phyloP scores from a whole-genome alignment of 2,329 filamentous ascomycete species.

The Clarireedia monteithiana region DNA sequence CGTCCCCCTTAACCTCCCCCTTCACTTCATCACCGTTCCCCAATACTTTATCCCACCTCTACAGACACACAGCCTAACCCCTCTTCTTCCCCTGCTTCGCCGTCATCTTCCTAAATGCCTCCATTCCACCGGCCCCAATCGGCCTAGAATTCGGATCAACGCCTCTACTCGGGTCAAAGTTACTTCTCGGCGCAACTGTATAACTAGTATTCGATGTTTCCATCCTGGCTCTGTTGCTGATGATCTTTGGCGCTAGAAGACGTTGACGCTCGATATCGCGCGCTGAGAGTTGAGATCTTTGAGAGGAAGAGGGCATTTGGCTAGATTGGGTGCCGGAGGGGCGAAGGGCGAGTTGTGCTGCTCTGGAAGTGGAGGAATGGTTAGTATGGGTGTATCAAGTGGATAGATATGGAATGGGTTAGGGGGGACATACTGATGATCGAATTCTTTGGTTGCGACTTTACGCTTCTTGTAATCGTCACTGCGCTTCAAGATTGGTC shows the following conservation, averaged over 20 bases:
- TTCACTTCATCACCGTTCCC: too few species aligned
- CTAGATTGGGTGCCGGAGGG: conserved; percentile 25
- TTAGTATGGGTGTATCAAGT: conserved; percentile 6
- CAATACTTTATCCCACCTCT: too few species aligned
- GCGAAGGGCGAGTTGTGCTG: conserved; percentile 29
- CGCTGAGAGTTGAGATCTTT: conserved; percentile 22
- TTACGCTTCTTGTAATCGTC: conserved; percentile 89
- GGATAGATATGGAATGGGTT: background rate
- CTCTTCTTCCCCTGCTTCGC: conserved; percentile 46
- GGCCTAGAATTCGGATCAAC: conserved; percentile 44
- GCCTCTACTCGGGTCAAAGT: conserved; percentile 45
- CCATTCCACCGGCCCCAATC: conserved; percentile 54
- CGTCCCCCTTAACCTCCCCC: too few species aligned
- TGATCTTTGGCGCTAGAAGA: conserved; percentile 47
- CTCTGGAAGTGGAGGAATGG: conserved; percentile 16
- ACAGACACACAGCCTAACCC: background rate
- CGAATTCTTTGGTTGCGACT: conserved; percentile 55
- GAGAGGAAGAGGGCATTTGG: conserved; percentile 20
- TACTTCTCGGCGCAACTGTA: conserved; percentile 41
- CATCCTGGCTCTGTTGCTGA: conserved; percentile 47
- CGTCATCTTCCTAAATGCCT: conserved; percentile 59
- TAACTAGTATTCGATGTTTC: conserved; percentile 30
- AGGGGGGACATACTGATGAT: conserved; percentile 45
- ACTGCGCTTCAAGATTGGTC: conserved; percentile 86
- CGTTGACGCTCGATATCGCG: conserved; percentile 45